Conservation (phyloP, 164 flowering plant genomes). For the Akebia trifoliata region DNA sequence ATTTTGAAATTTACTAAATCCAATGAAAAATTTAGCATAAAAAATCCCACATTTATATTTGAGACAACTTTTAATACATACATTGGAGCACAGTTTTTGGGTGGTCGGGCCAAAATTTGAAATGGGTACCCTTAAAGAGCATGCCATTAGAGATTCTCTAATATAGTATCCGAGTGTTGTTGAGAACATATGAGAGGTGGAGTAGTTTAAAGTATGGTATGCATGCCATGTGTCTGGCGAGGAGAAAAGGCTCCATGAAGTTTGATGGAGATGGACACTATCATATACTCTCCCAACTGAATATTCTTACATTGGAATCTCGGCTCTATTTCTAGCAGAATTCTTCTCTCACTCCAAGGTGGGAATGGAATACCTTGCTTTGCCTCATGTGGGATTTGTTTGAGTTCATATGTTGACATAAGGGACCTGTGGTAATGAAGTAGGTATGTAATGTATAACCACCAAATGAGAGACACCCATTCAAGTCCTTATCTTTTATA, state of each 20-base stretch:
- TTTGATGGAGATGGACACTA: background rate
- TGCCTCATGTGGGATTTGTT: background rate
- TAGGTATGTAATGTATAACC: background rate
- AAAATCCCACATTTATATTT: too few relatives aligned
- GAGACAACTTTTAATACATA: too few relatives aligned
- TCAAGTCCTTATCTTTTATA: conserved; percentile 5
- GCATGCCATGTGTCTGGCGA: too few relatives aligned
- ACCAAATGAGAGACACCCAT: background rate
- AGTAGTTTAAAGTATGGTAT: too few relatives aligned
- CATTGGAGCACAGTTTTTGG: too few relatives aligned
- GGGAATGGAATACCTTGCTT: conserved; percentile 1
- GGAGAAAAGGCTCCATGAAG: background rate
- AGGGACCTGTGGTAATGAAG: conserved; percentile 6
- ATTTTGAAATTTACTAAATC: too few relatives aligned
- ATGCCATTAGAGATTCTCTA: too few relatives aligned
- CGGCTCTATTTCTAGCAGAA: background rate
- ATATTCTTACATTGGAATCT: background rate
- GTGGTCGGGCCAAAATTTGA: too few relatives aligned
- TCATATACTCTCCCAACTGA: background rate
- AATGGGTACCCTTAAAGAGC: too few relatives aligned
- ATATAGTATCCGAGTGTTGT: too few relatives aligned
- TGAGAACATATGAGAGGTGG: too few relatives aligned
- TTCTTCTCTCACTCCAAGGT: background rate
- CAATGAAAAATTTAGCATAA: too few relatives aligned
- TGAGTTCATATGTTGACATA: conserved; percentile 1